Base-by-base conservation (phyloP, 441 rosid genomes). In the Omphalea diandra region DNA sequence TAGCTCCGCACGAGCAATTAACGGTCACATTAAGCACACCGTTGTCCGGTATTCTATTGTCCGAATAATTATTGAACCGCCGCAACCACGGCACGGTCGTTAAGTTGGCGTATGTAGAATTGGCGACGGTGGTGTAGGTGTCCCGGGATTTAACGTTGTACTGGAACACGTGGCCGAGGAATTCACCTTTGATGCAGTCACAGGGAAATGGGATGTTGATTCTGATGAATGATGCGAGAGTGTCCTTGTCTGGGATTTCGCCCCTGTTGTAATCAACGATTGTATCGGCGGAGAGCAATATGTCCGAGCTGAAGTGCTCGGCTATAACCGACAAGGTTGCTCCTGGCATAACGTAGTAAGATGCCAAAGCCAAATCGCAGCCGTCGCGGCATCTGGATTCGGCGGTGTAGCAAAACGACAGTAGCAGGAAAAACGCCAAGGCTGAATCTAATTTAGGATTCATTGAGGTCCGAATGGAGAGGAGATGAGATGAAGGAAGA, bases 1-100 rank as follows among this genome's bases (percentile, higher is more conserved):
- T n/a, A 22, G 78, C 67, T 22, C 88, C 90, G 26, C 94, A 86
- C 0, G 87, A 88, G 77, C 94, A 88, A 68, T 83, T 85, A 15
- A 88, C 86, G 0, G 85, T 80, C n/a, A 86, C 90, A 9, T 83
- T 83, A 49, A 88, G 76, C 38, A 27, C 26, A 18, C 46, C 71
- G 20, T 18, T 20, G 31, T 65, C 84, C 3, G 90, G 88, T 33
- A 88, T 84, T 12, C 40, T 69, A 9, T 1, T 55, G 5, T 64
- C 35, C 0, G 50, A 10, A 56, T 83, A 86, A 43, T 2, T 10
- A 62, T 88, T 88, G 59, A 35, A 67, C n/a, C 0, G 35, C 74
- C 0, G 31, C 76, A 88, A 54, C 79, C 68, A 76, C 0, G 15
- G 33, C 26, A 15, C 66, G 5, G 83, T 80, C 1, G 93, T 84